phyloP scores from a whole-genome alignment of 257 asterid genomes.

The Solanum corneliomulleri region DNA sequence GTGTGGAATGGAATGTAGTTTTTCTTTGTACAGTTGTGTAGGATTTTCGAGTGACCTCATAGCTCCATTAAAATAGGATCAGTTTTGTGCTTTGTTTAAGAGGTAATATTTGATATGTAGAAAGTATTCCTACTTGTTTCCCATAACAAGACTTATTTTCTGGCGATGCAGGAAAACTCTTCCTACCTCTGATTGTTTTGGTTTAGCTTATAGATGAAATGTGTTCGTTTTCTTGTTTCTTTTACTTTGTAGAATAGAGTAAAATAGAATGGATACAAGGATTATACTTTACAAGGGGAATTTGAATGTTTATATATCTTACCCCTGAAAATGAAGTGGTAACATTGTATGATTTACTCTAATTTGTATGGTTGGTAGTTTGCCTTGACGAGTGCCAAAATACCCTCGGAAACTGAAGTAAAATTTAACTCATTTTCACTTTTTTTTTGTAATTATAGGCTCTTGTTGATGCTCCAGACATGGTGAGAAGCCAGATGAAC shows the following conservation, averaged over 20 bases:
- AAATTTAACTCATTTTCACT: not conserved
- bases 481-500: constrained; percentile 86
- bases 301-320: not conserved
- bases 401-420: not conserved
- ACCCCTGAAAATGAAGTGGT: not conserved
- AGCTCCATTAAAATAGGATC: not conserved
- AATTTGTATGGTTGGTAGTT: not conserved
- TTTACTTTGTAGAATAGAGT: not conserved
- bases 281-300: not conserved
- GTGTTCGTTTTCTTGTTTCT: not conserved
- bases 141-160: not conserved
- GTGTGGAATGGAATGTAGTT: not conserved
- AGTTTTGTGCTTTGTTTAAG: not conserved
- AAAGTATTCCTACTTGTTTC: not conserved
- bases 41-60: not conserved
- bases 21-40: not conserved
- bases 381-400: not conserved
- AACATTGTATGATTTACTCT: not conserved
- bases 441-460: constrained; percentile 30
- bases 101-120: not conserved
- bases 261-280: not conserved
- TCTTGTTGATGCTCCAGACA: constrained; percentile 88
- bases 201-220: not conserved
- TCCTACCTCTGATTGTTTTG: not conserved
- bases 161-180: not conserved